Evolutionary conservation across 805 yeast species (phyloP), one percentile per base, ranked within the genome.

Genomic region (Komagataella kurtzmanii): DNA sequence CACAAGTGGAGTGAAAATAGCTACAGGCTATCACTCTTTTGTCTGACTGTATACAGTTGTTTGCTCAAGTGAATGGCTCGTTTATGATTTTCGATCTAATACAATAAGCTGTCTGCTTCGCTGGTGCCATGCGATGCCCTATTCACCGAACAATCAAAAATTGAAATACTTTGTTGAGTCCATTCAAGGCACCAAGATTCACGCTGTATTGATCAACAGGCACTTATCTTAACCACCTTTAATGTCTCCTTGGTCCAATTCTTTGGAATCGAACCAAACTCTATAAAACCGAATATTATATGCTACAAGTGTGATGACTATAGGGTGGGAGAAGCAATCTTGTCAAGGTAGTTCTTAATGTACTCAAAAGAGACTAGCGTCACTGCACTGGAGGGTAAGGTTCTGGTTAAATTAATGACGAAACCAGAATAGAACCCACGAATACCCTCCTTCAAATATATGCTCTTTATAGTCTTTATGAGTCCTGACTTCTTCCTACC

Each of bases 371-470:
- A 86, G 7, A 91, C 89, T 58, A 93, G 72, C 2, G 99, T 93
- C n/a, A 91, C 88, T 1, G 97, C 97, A 58, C 89, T 80, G 1
- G 97, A 90, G 3, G 99, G 99, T 0, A 91, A 88, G 0, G 99
- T 93, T 58, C 99, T 73, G 30, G 88, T 79, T 60, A 93, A 69
- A 62, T 93, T 93, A 18, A 95, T 83, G 0, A 81, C 74, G 59
- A 90, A 85, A 0, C 99, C 99, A 1, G 93, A 83, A 62, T 93
- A 93, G 63, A 88, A 91, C 3, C 93, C 97, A 44, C 73, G 65
- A 51, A 83, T 55, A 2, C 97, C 97, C 62, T 90, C 97, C 51
- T 74, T 79, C 53, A 61, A 56, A 61, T 74, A 77, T 48, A 85
- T 74, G 12, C 68, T 61, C 44, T 57, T 54, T 17, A 76, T 61